Conservation (phyloP, 1,284 basidiomycete species). For the Ustilago loliicola region DNA sequence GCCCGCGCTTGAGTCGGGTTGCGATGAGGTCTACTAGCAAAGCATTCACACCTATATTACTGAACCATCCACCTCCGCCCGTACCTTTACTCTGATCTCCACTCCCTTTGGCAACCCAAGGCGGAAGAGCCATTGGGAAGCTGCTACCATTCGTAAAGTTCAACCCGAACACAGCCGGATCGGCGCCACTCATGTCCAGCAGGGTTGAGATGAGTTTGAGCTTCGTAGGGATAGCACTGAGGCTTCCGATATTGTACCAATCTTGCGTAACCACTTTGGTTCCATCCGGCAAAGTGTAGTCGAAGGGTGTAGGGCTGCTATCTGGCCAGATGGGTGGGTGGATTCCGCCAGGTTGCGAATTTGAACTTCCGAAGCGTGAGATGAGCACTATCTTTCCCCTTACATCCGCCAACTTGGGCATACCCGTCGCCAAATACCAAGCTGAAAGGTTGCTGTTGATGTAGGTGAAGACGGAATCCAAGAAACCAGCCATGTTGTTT, state of each 20-base stretch:
- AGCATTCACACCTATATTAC: constrained; percentile 38
- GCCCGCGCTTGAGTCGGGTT: constrained; percentile 16
- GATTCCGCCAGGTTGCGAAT: constrained; percentile 54
- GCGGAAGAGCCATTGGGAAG: constrained; percentile 53
- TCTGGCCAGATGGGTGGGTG: constrained; percentile 63
- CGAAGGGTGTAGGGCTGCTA: constrained; percentile 21
- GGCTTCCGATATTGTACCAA: constrained; percentile 54
- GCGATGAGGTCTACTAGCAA: constrained; percentile 39
- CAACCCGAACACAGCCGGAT: constrained; percentile 21
- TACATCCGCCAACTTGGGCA: constrained; percentile 46
- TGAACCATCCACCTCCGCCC: constrained; percentile 17
- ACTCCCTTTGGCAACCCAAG: constrained; percentile 47
- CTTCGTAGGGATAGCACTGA: constrained; percentile 41
- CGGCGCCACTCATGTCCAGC: constrained; percentile 19
- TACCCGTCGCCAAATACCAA: constrained; percentile 45
- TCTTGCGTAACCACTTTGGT: constrained; percentile 49
- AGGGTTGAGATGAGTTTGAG: constrained; percentile 35
- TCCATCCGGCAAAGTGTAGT: constrained; percentile 33
- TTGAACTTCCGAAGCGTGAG: constrained; percentile 38
- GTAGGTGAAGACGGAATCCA: constrained; percentile 36
- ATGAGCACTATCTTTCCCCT: constrained; percentile 56
- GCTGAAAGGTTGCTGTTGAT: constrained; percentile 15
- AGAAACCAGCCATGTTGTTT: constrained; percentile 36
- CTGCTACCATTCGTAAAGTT: constrained; percentile 48
- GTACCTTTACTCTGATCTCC: constrained; percentile 22